A percentile compares a stretch with the other conserved stretches of the same genome.
These are phyloP conservation scores for Besnoitia besnoiti DNA, from an alignment of 169 alveolate genomes.

Conservation along the genomic window DNA sequence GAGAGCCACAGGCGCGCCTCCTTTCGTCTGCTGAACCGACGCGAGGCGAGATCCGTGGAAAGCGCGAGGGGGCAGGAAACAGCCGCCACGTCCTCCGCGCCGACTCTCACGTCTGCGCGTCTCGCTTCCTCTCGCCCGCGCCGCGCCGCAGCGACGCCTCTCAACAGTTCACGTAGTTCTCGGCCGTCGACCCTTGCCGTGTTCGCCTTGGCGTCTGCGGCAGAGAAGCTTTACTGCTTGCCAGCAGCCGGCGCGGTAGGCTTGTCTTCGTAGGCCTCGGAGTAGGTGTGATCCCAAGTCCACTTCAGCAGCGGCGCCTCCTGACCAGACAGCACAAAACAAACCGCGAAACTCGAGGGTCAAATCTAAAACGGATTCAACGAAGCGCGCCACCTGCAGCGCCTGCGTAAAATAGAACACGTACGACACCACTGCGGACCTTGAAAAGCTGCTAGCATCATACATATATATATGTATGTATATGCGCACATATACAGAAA, in stretches of 20 bases:
- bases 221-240: not conserved
- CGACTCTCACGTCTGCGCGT: not conserved
- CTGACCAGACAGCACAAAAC: too few species aligned
- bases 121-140: not conserved
- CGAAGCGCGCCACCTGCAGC: too few species aligned
- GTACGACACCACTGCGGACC: too few species aligned
- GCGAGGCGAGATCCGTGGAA: not conserved
- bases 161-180: not conserved
- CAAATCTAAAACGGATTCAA: not conserved
- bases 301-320: slow-evolving; percentile 91
- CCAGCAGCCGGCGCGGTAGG: not conserved
- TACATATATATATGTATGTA: too few species aligned
- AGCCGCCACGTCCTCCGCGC: not conserved
- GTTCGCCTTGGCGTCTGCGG: not conserved
- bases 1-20: too few species aligned
- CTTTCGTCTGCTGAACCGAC: not conserved
- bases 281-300: slow-evolving; percentile 94
- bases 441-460: too few species aligned
- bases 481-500: not conserved
- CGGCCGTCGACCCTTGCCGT: not conserved
- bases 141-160: not conserved
- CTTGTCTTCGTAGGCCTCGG: slow-evolving; percentile 88
- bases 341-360: too few species aligned
- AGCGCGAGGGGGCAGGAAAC: not conserved
- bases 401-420: too few species aligned